A percentile compares a stretch with the other conserved stretches of the same genome.
These are phyloP conservation scores for Misopates orontium DNA, from an alignment of 257 asterid species.

Conservation along the genomic window DNA sequence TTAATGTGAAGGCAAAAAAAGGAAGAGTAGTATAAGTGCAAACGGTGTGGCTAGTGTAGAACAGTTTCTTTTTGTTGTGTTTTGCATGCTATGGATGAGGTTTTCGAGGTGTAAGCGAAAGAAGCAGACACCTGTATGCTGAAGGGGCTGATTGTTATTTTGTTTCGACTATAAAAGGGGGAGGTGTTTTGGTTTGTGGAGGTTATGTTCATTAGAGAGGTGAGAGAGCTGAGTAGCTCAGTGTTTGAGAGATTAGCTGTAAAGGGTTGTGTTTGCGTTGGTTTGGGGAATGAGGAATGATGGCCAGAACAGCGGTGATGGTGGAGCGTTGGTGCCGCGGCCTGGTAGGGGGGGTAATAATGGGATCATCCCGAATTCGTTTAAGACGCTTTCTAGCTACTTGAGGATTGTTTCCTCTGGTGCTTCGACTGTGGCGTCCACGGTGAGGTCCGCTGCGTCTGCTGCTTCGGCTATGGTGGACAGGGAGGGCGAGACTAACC, in stretches of 20 bases:
- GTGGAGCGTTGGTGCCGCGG: conserved; percentile 44
- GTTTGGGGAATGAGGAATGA: conserved; percentile 69
- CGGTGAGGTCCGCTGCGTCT: conserved; percentile 84
- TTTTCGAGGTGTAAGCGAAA: conserved; percentile 50
- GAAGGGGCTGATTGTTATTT: conserved; percentile 14
- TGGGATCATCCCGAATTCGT: conserved; percentile 65
- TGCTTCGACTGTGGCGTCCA: conserved; percentile 81
- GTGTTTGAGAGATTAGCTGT: not conserved
- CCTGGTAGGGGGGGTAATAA: conserved; percentile 44
- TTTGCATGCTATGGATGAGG: conserved; percentile 41
- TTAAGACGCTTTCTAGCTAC: conserved; percentile 69
- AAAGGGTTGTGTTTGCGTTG: conserved; percentile 23
- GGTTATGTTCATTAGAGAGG: conserved; percentile 45
- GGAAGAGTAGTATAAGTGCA: conserved; percentile 25
- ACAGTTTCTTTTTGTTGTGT: conserved; percentile 37
- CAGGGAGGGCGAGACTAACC: conserved; percentile 63
- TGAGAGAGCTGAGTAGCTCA: conserved; percentile 35
- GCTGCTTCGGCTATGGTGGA: conserved; percentile 89
- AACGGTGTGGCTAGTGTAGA: conserved; percentile 27
- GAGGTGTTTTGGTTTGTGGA: conserved; percentile 12
- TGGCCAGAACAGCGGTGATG: conserved; percentile 49
- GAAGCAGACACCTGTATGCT: conserved; percentile 49
- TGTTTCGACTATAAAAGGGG: conserved; percentile 13
- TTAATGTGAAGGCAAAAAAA: conserved; percentile 23
- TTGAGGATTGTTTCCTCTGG: conserved; percentile 79